Evolutionary conservation across 2,329 filamentous ascomycete genomes (phyloP).

Genomic region (Pseudocercospora crystallina): DNA sequence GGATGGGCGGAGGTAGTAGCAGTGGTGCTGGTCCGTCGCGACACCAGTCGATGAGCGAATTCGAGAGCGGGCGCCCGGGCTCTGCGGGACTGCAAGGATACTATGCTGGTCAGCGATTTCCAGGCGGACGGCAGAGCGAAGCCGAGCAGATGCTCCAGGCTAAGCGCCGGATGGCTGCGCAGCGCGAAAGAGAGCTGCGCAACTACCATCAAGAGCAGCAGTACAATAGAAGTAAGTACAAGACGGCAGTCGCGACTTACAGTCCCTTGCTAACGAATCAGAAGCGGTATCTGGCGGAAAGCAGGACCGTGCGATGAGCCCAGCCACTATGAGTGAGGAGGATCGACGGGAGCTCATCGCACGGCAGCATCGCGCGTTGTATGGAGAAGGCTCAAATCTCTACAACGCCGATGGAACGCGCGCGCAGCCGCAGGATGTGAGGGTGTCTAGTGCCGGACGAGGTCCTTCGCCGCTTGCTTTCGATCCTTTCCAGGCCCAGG

Average conservation of each 20-base stretch:
- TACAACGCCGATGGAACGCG: conserved; percentile 72
- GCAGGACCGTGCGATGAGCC: conserved; percentile 81
- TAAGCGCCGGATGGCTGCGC: conserved; percentile 98
- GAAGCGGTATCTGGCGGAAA: conserved; percentile 73
- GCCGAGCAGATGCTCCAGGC: conserved; percentile 98
- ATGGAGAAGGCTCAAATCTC: conserved; percentile 71
- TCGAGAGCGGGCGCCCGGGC: conserved; percentile 72
- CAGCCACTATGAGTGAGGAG: conserved; percentile 86
- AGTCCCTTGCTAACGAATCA: conserved; percentile 36
- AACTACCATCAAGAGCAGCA: conserved; percentile 99
- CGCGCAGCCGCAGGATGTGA: conserved; percentile 65
- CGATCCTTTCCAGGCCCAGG: conserved; percentile 63
- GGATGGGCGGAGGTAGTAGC: conserved; percentile 52
- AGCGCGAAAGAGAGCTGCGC: conserved; percentile 96
- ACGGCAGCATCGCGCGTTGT: conserved; percentile 90
- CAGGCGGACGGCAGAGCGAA: conserved; percentile 80
- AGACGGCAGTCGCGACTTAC: not conserved
- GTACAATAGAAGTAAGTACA: conserved; percentile 89
- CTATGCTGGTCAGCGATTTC: conserved; percentile 90
- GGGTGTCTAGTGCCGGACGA: conserved; percentile 63
- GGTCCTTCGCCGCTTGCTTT: conserved; percentile 79
- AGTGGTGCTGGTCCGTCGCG: conserved; percentile 57
- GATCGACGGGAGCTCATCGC: conserved; percentile 94
- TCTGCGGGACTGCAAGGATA: conserved; percentile 84
- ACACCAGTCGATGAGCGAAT: conserved; percentile 80